Evolutionary conservation across 2,329 filamentous ascomycete species (phyloP), one percentile per base, ranked within the genome.

Genomic region (Cladorrhinum sp.): DNA sequence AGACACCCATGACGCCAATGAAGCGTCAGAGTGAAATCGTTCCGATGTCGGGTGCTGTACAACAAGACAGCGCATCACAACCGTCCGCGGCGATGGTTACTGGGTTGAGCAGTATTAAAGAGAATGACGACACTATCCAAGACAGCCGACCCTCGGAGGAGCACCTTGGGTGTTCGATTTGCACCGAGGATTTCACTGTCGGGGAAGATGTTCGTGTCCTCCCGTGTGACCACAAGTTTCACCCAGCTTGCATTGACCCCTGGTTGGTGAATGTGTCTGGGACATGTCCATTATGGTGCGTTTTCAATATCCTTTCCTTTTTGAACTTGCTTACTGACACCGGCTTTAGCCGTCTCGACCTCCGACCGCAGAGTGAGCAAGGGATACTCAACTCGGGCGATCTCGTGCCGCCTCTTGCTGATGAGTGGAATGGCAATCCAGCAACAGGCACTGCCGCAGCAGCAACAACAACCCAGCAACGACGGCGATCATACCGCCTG

Each of bases 251-350:
- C 66, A 81, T 90, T 59, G 87, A 90, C 66, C 87, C 86, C 3
- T 90, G 87, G 87, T 76, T 90, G 49, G 76, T 89, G 62, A 87
- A 89, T 59, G 82, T 90, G 10, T 88, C 86, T 10, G 86, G 87
- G 61, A 89, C 86, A 27, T 89, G 86, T 71, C 86, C 86, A 18
- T 71, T 89, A 61, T 89, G 86, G 86, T 89, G 77, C 78, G 84
- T 77, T 12, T n/a, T 50, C 32, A 32, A 22, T 23, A 16, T 10
- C 9, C 29, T n/a, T 24, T n/a, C 12, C 41, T 25, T 45, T n/a
- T 25, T 20, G 2, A n/a, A 51, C 36, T 12, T 22, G 3, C 22
- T 48, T 32, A 49, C 64, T 69, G 53, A 65, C 61, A 9, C 20
- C n/a, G n/a, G 27, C n/a, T 51, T 12, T 23, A 85, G 83, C 64